Conservation (phyloP, 2,329 filamentous ascomycete species). For the Ophiosphaerella narmari region DNA sequence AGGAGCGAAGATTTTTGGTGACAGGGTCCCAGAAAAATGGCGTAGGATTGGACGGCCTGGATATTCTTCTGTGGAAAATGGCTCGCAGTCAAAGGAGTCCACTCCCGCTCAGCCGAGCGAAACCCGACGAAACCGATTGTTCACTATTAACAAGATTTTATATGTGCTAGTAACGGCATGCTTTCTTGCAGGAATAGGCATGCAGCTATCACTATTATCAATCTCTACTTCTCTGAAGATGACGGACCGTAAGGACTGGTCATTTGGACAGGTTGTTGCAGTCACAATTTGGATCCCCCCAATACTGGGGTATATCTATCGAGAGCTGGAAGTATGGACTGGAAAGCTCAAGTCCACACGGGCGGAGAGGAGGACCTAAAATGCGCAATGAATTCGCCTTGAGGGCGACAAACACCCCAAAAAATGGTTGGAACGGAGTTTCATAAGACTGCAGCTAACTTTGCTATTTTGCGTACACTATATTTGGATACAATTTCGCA, state of each 20-base stretch:
- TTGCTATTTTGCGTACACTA: too few species aligned
- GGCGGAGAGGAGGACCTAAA: too few species aligned
- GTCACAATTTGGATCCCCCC: slow-evolving; percentile 27
- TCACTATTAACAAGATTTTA: background rate
- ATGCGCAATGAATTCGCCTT: too few species aligned
- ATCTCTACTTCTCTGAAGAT: slow-evolving; percentile 23
- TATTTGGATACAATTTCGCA: too few species aligned
- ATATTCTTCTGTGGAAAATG: too few species aligned
- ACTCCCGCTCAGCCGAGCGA: too few species aligned
- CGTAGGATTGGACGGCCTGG: background rate
- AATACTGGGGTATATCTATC: slow-evolving; percentile 17
- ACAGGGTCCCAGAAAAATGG: background rate
- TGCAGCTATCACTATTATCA: slow-evolving; percentile 24
- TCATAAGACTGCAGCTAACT: too few species aligned
- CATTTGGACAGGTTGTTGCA: slow-evolving; percentile 29
- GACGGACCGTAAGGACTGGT: slow-evolving; percentile 24
- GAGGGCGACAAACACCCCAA: too few species aligned
- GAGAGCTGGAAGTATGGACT: slow-evolving; percentile 2
- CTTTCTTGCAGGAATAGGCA: slow-evolving; percentile 22
- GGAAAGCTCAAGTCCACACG: too few species aligned
- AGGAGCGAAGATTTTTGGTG: background rate
- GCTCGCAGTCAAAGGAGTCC: too few species aligned
- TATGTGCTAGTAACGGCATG: slow-evolving; percentile 8
- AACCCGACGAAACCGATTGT: background rate
- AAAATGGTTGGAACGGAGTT: too few species aligned